Base-by-base conservation (phyloP, 345 rosid species). In the Crucihimalaya himalaica region DNA sequence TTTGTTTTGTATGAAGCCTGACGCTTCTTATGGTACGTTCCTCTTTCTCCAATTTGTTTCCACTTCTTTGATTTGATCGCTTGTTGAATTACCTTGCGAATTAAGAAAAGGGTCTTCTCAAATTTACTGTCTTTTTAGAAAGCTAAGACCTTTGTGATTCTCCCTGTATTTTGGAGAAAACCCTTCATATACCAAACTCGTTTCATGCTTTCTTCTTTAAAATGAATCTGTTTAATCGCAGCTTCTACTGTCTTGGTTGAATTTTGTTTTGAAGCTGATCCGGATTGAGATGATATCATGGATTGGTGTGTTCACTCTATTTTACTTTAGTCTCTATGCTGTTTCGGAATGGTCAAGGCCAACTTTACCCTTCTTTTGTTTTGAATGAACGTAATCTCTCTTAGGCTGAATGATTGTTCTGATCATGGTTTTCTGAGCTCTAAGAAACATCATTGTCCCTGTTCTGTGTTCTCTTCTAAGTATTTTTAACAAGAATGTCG, bases 21-120 rank as follows among this genome's bases (percentile, higher is more conserved):
- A 13, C 34, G 68, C 35, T 76, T 69, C 45, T 76, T 40, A 40
- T 55, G 76, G 80, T 77, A 77, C 14, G 52, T 70, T 62, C 73
- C 68, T 75, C 43, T 20, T 63, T 10, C 6, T 58, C 13, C 6
- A 39, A 50, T 40, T 39, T 4, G 25, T 23, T 46, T 50, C 34
- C 7, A 6, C 34, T 32, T 32, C 0, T 37, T 37, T 37, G 14
- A 54, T 68, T 68, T 20, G 35, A 37, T 46, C 15, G n/a, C 34
- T 60, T 25, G 28, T 81, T 79, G 79, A 71, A 58, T 75, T 64
- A 3, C 29, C 60, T 70, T 68, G 67, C 32, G 51, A 68, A 35
- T 71, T 23, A 52, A 63, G 81, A 62, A 43, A 69, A 51, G 70
- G 76, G 77, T 82, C 78, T 78, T 82, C 76, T 81, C 86, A 46